Base-by-base conservation (phyloP, 345 rosid genomes). In the Populus tremula region DNA sequence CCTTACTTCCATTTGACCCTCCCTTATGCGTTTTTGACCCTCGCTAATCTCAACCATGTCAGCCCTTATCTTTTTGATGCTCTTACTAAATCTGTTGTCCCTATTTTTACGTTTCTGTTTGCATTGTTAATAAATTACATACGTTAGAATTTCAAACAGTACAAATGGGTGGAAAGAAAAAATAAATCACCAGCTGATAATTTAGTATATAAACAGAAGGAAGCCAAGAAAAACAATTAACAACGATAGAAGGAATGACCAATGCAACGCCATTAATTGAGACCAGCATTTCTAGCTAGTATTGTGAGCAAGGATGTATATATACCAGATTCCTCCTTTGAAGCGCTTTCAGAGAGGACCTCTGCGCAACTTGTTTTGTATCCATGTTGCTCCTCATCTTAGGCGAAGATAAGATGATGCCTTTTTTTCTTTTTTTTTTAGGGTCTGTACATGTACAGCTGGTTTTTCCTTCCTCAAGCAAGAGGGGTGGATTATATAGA, bases 351-450 rank as follows among this genome's bases (percentile, higher is more conserved):
- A 53, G 0, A 2, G 59, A 2, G 0, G 2, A 2, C 59, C 59
- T 53, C 2, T 20, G 9, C 4, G 10, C 59, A 0, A 20, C 23
- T 2, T 6, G 10, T 18, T 6, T 53, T 5, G 10, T 7, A 6
- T 20, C 59, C 59, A 53, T 20, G 7, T 0, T 53, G 23, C 20
- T 18, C 59, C 2, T 17, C 61, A 6, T 53, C 61, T 6, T 53
- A 20, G 8, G 50, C 50, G 5, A 1, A 3, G 5, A 0, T 1
- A 47, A 14, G 6, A 14, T 3, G 5, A 13, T 14, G 17, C 41
- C 8, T 39, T 13, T 11, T 11, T 1, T 13, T 12, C 0, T 3
- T 0, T 13, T 47, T 13, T 47, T 4, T 14, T 4, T 13, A 0
- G 50, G 50, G 0, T 1, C 0, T 1, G 14, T 2, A 41, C 36